These are phyloP conservation scores for Pleurotus tuber-regium DNA, from an alignment of 768 basidiomycete genomes.

Conservation along the genomic window DNA sequence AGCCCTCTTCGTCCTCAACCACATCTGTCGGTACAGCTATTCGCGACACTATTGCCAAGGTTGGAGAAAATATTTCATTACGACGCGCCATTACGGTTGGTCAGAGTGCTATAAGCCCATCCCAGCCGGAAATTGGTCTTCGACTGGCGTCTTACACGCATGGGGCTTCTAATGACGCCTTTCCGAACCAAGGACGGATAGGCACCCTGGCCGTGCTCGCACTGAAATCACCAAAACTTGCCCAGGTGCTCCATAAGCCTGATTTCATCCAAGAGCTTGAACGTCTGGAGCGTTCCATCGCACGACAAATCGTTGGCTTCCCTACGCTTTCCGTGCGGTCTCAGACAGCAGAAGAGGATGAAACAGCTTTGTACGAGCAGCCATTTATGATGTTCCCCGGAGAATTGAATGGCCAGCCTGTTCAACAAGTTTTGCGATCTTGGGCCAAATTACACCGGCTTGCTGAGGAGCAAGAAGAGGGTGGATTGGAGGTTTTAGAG, in stretches of 20 bases:
- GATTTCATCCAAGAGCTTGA: constrained; percentile 56
- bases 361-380: constrained; percentile 67
- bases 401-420: constrained; percentile 38
- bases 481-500: constrained; percentile 45
- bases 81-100: constrained; percentile 54
- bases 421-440: constrained; percentile 41
- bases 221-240: constrained; percentile 46
- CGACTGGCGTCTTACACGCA: constrained; percentile 63
- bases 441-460: constrained; percentile 58
- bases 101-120: constrained; percentile 32
- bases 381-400: constrained; percentile 75
- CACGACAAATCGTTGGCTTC: constrained; percentile 83
- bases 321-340: constrained; percentile 54
- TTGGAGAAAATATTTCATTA: constrained; percentile 77
- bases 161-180: constrained; percentile 41
- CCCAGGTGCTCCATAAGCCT: constrained; percentile 40
- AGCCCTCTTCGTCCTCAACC: constrained; percentile 24
- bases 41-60: constrained; percentile 66
- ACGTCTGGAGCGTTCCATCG: constrained; percentile 70
- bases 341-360: constrained; percentile 27
- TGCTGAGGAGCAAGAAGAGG: constrained; percentile 26
- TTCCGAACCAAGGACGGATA: constrained; percentile 53
- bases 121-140: constrained; percentile 34
- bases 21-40: constrained; percentile 62
- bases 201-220: constrained; percentile 56